Conservation (phyloP, 1,284 basidiomycete species). For the Schizopora paradoxa region DNA sequence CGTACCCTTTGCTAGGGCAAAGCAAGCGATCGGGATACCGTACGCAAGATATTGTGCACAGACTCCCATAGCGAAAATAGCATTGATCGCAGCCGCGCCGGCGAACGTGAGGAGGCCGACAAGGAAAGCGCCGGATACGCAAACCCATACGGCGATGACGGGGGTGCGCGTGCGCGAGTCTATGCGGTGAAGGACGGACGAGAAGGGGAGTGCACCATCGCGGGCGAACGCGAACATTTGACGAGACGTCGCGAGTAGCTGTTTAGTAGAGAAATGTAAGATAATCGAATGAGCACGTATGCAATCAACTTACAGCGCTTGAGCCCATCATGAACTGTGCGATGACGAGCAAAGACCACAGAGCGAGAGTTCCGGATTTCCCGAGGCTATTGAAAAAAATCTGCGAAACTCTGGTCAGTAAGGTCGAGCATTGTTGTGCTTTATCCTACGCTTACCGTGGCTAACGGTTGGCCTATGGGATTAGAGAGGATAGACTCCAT, state of each 20-base stretch:
- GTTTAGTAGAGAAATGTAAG: not conserved
- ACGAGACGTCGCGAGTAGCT: constrained; percentile 31
- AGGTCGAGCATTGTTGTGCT: not conserved
- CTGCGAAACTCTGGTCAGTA: constrained; percentile 11
- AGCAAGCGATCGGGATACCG: constrained; percentile 27
- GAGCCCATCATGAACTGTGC: constrained; percentile 32
- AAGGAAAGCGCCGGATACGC: constrained; percentile 21
- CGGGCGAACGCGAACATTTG: constrained; percentile 42
- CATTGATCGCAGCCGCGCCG: constrained; percentile 27
- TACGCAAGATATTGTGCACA: constrained; percentile 23
- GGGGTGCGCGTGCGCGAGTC: constrained; percentile 26
- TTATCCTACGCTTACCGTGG: constrained; percentile 19
- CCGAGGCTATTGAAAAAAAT: constrained; percentile 28
- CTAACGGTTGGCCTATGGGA: constrained; percentile 37
- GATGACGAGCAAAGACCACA: constrained; percentile 27
- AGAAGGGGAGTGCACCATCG: constrained; percentile 43
- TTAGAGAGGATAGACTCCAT: constrained; percentile 33
- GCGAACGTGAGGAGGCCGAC: constrained; percentile 29
- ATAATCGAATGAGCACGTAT: not conserved
- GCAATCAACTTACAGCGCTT: constrained; percentile 23
- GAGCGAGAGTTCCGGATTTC: constrained; percentile 22
- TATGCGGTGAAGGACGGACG: constrained; percentile 32
- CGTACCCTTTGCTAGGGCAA: constrained; percentile 23
- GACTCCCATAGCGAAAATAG: constrained; percentile 27
- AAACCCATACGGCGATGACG: constrained; percentile 28